These are phyloP conservation scores for Claviceps fusiformis DNA, from an alignment of 2,329 filamentous ascomycete genomes.

Conservation along the genomic window DNA sequence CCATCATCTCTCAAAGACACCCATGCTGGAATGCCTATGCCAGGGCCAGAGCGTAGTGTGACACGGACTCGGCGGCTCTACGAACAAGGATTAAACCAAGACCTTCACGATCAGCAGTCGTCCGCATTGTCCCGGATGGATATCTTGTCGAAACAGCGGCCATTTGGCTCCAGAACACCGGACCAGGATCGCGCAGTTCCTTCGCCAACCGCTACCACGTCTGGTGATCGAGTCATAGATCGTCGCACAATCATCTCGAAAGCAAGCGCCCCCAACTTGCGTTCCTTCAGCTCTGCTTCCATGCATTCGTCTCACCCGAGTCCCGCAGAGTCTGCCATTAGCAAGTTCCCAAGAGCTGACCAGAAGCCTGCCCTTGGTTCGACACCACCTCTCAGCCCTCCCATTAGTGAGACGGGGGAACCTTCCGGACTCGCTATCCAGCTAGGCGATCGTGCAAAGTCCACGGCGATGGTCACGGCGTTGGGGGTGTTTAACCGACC, in stretches of 20 bases:
- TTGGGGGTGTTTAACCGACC: conserved; percentile 57
- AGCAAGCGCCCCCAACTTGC: conserved; percentile 56
- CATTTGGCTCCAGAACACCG: conserved; percentile 34
- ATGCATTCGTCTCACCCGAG: conserved; percentile 25
- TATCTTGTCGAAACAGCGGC: conserved; percentile 54
- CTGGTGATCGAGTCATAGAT: conserved; percentile 33
- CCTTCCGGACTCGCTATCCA: conserved; percentile 50
- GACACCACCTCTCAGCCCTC: conserved; percentile 31
- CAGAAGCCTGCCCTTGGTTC: conserved; percentile 19
- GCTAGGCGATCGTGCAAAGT: conserved; percentile 67
- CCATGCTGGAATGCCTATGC: conserved; percentile 22
- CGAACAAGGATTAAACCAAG: conserved; percentile 67
- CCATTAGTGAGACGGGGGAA: conserved; percentile 62
- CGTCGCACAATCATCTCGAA: conserved; percentile 35
- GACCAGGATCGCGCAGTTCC: conserved; percentile 31
- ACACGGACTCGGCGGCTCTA: conserved; percentile 67
- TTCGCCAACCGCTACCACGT: conserved; percentile 29
- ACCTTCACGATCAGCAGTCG: conserved; percentile 67
- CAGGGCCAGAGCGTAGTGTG: conserved; percentile 46
- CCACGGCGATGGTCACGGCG: conserved; percentile 59
- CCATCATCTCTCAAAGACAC: conserved; percentile 38
- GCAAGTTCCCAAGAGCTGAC: conserved; percentile 22
- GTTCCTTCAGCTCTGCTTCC: conserved; percentile 37
- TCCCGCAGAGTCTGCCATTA: conserved; percentile 21
- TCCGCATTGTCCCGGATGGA: conserved; percentile 70